Conservation (phyloP, 176 grass and related monocot species). For the Oryza officinalis region DNA sequence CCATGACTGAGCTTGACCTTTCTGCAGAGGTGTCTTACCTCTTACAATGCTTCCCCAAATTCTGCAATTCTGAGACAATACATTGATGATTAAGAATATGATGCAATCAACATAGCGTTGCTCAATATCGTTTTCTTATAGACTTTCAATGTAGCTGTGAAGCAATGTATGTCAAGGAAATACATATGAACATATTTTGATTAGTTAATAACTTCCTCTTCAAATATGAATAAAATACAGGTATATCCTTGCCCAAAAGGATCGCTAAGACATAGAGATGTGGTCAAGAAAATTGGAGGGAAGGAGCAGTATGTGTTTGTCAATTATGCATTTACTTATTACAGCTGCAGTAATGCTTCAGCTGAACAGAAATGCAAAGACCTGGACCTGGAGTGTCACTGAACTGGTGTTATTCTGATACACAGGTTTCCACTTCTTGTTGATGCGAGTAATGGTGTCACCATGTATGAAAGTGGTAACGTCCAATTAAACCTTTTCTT, state of each 20-base stretch:
- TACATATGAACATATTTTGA: not conserved
- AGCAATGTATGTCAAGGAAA: not conserved
- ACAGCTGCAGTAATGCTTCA: not conserved
- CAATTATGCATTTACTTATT: slow-evolving; percentile 29
- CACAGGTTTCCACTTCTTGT: slow-evolving; percentile 96
- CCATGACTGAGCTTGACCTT: slow-evolving; percentile 93
- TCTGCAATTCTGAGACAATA: not conserved
- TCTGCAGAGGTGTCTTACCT: slow-evolving; percentile 57
- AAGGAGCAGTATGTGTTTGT: slow-evolving; percentile 79
- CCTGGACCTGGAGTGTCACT: not conserved
- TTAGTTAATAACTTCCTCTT: not conserved
- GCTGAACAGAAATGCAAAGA: not conserved
- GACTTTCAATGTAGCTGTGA: not conserved
- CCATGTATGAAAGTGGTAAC: slow-evolving; percentile 97
- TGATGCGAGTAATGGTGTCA: slow-evolving; percentile 70
- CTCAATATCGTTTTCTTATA: not conserved
- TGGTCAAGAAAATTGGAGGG: slow-evolving; percentile 78
- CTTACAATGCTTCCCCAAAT: not conserved
- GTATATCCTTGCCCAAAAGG: slow-evolving; percentile 99
- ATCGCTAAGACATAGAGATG: slow-evolving; percentile 73
- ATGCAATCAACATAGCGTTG: not conserved
- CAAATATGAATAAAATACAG: slow-evolving; percentile 47
- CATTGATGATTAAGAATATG: not conserved
- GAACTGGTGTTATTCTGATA: not conserved
- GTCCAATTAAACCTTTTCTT: slow-evolving; percentile 10